Conservation (phyloP, 2,329 filamentous ascomycete species). For the Epichloe gansuensis region DNA sequence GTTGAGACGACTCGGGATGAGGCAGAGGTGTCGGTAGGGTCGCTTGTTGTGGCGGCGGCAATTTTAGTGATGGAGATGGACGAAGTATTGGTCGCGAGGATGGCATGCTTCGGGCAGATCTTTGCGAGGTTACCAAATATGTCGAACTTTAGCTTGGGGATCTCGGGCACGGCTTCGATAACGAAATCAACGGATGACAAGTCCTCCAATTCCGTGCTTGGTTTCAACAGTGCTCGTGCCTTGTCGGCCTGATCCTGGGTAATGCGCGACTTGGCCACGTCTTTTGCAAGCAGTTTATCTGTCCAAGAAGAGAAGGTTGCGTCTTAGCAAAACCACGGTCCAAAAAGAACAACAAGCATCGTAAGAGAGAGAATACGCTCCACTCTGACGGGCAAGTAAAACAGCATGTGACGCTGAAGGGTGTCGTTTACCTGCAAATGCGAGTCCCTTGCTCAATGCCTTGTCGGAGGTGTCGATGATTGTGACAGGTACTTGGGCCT, state of each 20-base stretch:
- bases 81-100: slow-evolving; percentile 96
- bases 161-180: slow-evolving; percentile 94
- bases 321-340: not conserved
- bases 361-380: not conserved
- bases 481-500: slow-evolving; percentile 70
- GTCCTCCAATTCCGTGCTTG: slow-evolving; percentile 63
- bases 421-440: slow-evolving; percentile 59
- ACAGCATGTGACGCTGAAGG: not conserved
- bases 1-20: slow-evolving; percentile 86
- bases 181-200: slow-evolving; percentile 86
- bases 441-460: slow-evolving; percentile 77
- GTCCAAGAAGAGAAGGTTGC: slow-evolving; percentile 1
- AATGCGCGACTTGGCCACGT: slow-evolving; percentile 77
- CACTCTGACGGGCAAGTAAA: not conserved
- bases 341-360: not conserved
- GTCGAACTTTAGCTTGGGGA: slow-evolving; percentile 71
- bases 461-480: slow-evolving; percentile 75
- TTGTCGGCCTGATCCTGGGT: slow-evolving; percentile 70
- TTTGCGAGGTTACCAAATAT: slow-evolving; percentile 78
- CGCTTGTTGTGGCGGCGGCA: slow-evolving; percentile 68
- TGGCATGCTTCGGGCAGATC: slow-evolving; percentile 71
- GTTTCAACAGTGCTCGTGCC: slow-evolving; percentile 54
- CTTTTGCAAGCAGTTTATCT: slow-evolving; percentile 90
- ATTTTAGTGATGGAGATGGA: slow-evolving; percentile 96
- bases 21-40: slow-evolving; percentile 68